These are phyloP conservation scores for Polychaeton citri DNA, from an alignment of 2,329 filamentous ascomycete species.

Conservation along the genomic window DNA sequence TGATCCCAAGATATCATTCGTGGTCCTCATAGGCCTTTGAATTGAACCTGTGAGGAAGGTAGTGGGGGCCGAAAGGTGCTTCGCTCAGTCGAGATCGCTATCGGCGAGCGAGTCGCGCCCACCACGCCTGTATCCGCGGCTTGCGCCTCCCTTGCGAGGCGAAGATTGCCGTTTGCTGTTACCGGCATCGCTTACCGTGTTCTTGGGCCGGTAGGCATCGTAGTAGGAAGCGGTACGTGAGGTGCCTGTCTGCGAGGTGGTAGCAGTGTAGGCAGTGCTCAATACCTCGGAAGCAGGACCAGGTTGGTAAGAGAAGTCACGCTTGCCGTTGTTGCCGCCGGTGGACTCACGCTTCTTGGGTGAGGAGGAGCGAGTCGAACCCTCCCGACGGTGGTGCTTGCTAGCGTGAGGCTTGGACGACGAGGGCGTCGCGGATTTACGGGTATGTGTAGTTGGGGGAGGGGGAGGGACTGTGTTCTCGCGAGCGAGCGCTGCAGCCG, in stretches of 20 bases:
- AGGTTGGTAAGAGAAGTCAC: constrained; percentile 20
- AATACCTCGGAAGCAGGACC: constrained; percentile 18
- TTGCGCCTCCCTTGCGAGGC: constrained; percentile 15
- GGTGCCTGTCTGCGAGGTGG: constrained; percentile 11
- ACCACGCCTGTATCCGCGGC: constrained; percentile 16
- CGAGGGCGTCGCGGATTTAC: constrained; percentile 13
- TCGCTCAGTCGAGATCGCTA: constrained; percentile 13
- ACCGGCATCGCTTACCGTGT: constrained; percentile 6
- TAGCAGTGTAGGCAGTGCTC: constrained; percentile 28
- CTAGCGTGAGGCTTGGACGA: constrained; percentile 14
- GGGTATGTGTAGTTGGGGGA: constrained; percentile 7
- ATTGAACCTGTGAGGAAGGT: too few relatives aligned
- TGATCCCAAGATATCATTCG: too few relatives aligned
- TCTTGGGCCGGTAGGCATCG: constrained; percentile 21
- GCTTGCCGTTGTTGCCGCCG: neutral
- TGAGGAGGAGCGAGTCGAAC: constrained; percentile 14
- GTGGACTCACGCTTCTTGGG: constrained; percentile 16
- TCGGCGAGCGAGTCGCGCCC: constrained; percentile 6
- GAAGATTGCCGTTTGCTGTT: constrained; percentile 20
- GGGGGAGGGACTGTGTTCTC: constrained; percentile 15
- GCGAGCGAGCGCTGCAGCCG: constrained; percentile 21
- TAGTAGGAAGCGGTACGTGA: constrained; percentile 20
- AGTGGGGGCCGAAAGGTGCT: neutral
- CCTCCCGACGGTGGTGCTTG: constrained; percentile 11
- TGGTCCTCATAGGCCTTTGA: too few relatives aligned